Conservation (phyloP, 1,284 basidiomycete species). For the Tilletiaria anomala region DNA sequence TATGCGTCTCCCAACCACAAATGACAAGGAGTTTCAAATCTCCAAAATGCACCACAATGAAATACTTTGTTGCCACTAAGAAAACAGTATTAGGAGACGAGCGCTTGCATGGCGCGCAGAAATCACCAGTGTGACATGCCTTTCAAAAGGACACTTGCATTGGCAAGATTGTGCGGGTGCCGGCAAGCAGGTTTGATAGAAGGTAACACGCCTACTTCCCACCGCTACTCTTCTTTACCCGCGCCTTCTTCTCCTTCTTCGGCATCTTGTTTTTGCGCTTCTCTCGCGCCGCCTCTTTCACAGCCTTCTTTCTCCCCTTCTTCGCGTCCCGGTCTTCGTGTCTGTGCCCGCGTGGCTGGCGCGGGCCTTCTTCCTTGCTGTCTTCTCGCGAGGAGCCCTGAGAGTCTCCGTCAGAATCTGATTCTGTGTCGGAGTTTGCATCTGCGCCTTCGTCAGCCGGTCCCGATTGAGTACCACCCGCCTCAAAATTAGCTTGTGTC, state of each 20-base stretch:
- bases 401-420: constrained; percentile 3
- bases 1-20: too few species aligned
- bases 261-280: constrained; percentile 36
- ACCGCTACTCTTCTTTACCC: constrained; percentile 21
- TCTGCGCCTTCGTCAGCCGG: constrained; percentile 2
- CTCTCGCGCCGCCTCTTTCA: constrained; percentile 26
- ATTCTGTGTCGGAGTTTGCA: not conserved
- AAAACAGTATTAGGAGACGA: too few species aligned
- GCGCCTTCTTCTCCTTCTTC: constrained; percentile 30
- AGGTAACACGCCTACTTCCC: too few species aligned
- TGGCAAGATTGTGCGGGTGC: too few species aligned
- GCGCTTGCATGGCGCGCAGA: too few species aligned
- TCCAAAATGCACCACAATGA: too few species aligned
- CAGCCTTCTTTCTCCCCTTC: constrained; percentile 20
- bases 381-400: too few species aligned
- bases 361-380: not conserved
- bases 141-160: too few species aligned
- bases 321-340: constrained; percentile 13
- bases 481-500: not conserved
- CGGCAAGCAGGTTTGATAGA: too few species aligned
- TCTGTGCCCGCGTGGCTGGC: constrained; percentile 8
- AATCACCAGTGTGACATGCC: too few species aligned
- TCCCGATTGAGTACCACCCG: not conserved
- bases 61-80: too few species aligned
- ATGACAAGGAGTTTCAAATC: too few species aligned